These are phyloP conservation scores for Arabidopsis arenosa DNA, from an alignment of 345 rosid species.

Conservation along the genomic window DNA sequence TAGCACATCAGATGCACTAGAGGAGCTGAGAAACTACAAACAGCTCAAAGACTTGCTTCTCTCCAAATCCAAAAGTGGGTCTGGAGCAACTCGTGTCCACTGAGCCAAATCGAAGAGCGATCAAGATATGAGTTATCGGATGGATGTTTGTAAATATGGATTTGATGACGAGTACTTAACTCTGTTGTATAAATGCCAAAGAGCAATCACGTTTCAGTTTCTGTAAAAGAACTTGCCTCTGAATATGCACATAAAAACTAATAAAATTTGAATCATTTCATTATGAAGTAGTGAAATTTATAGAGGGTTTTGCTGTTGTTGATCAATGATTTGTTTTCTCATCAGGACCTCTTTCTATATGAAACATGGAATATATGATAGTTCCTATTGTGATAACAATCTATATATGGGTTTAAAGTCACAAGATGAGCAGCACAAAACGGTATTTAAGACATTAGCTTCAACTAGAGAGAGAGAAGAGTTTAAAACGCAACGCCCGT, in stretches of 20 bases:
- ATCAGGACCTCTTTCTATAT: neutral
- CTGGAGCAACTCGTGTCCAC: slow-evolving; percentile 54
- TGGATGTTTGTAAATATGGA: slow-evolving; percentile 38
- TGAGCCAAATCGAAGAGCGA: slow-evolving; percentile 28
- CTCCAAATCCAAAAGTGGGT: slow-evolving; percentile 58
- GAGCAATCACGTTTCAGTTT: slow-evolving; percentile 29
- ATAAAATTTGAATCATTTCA: slow-evolving; percentile 15
- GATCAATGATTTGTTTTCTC: neutral
- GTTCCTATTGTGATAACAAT: neutral
- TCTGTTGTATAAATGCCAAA: slow-evolving; percentile 3
- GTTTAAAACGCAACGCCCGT: slow-evolving; percentile 16
- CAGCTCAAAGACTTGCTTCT: slow-evolving; percentile 84
- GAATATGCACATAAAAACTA: slow-evolving; percentile 15
- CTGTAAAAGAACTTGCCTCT: slow-evolving; percentile 20
- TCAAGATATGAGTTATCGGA: slow-evolving; percentile 6
- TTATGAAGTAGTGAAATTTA: neutral
- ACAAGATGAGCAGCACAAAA: slow-evolving; percentile 6
- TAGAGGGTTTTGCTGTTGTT: neutral
- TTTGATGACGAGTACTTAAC: slow-evolving; percentile 19
- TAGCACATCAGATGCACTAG: slow-evolving; percentile 76
- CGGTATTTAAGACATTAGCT: neutral
- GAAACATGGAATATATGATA: neutral
- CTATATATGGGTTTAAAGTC: slow-evolving; percentile 8
- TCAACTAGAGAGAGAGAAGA: slow-evolving; percentile 1
- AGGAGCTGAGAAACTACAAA: slow-evolving; percentile 79